Base-by-base conservation (phyloP, 1,284 basidiomycete species). In the Cryptococcus amylolentus region DNA sequence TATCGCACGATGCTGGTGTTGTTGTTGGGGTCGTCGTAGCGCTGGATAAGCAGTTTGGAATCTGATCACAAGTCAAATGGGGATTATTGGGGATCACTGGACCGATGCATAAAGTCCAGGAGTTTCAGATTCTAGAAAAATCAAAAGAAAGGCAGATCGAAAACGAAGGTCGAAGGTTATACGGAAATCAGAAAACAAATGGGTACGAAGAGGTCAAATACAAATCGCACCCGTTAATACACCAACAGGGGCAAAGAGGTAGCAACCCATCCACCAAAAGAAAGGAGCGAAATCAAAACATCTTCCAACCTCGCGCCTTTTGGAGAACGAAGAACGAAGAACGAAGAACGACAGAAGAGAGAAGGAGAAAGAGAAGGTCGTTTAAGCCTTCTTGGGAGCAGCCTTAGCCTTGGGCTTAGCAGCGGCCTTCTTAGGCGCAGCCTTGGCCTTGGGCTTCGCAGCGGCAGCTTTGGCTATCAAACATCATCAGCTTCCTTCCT, bases 1-100 rank as follows among this genome's bases (percentile, higher is more conserved):
- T 91, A 48, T 89, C 86, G 62, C 91, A 94, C 65, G 91, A 94
- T 66, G 89, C 88, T 26, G 88, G 89, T 41, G 90, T 91, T 66
- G 82, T 90, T 9, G 81, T 88, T 49, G 84, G 89, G 4, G 84
- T 84, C 10, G 89, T 93, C 23, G 65, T 90, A 18, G 84, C 85
- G 49, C 16, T 50, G 38, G 49, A 50, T 28, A 46, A 27, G 27
- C 18, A 18, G 26, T 46, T 46, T 28, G 7, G 27, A 3, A n/a
- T n/a, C 16, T n/a, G n/a, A 16, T 10, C 41, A 7, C 8, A 42
- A 42, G 16, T 42, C 4, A 42, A 42, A 42, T 8, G 41, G 41
- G 16, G 41, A 9, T 9, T 13, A n/a, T 14, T 42, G n/a, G 41
- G n/a, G 41, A 42, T 42, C 45, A 28, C 45, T 46, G 45, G 45